Conservation (phyloP, 148 eudicot genomes). For the Oxyria digyna region DNA sequence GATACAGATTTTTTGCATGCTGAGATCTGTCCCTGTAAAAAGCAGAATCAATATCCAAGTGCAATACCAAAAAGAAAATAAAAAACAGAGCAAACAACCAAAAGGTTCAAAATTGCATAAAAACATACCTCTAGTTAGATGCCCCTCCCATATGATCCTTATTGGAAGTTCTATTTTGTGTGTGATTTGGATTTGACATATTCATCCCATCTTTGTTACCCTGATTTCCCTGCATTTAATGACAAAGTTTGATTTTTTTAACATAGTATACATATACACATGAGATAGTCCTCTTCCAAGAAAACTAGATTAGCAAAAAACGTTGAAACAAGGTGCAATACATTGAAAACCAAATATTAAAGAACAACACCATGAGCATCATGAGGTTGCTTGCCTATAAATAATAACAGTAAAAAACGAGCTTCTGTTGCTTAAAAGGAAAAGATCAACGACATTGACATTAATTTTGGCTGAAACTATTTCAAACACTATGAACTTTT, state of each 20-base stretch:
- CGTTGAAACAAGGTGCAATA: background rate
- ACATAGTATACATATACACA: background rate
- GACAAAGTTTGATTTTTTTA: background rate
- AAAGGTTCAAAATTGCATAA: background rate
- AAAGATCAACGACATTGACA: background rate
- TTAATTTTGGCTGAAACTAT: background rate
- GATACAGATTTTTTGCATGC: constrained; percentile 20
- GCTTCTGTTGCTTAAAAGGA: background rate
- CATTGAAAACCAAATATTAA: background rate
- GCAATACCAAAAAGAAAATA: background rate
- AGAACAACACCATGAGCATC: background rate
- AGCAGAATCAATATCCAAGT: background rate
- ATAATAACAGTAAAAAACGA: background rate
- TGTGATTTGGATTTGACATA: constrained; percentile 16
- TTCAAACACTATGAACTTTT: background rate
- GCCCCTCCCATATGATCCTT: constrained; percentile 25
- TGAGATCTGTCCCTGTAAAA: constrained; percentile 23
- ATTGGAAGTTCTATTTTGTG: constrained; percentile 30
- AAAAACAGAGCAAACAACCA: background rate
- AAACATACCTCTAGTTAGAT: constrained; percentile 39
- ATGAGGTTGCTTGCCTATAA: background rate
- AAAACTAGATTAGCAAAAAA: background rate
- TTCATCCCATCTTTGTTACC: constrained; percentile 24
- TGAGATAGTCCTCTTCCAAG: background rate
- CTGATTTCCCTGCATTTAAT: constrained; percentile 29